These are phyloP conservation scores for Microstegium vimineum DNA, from an alignment of 176 grass and related monocot genomes.

Conservation along the genomic window DNA sequence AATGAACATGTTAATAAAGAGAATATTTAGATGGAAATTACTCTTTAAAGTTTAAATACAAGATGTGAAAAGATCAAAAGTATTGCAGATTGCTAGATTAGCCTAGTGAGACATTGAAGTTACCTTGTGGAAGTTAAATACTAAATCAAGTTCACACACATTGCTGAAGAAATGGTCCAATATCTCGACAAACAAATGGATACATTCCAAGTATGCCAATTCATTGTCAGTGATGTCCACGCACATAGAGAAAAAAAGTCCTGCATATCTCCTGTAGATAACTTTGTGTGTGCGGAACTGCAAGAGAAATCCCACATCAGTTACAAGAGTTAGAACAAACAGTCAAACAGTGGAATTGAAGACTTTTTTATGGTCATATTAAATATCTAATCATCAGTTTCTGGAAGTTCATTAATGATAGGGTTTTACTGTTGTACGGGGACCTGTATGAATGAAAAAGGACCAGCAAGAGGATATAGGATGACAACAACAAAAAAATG, in stretches of 20 bases:
- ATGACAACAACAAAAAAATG: not conserved
- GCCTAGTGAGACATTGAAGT: not conserved
- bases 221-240: constrained; percentile 99
- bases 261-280: constrained; percentile 99
- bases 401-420: not conserved
- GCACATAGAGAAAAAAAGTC: constrained; percentile 96
- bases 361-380: not conserved
- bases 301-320: constrained; percentile 5
- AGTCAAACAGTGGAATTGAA: not conserved
- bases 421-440: not conserved
- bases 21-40: not conserved
- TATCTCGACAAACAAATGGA: constrained; percentile 99
- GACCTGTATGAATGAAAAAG: not conserved
- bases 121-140: constrained; percentile 99
- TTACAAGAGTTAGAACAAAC: not conserved
- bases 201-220: constrained; percentile 94
- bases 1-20: not conserved
- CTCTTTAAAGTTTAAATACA: not conserved
- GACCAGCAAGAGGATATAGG: not conserved
- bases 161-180: constrained; percentile 99
- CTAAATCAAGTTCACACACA: constrained; percentile 95
- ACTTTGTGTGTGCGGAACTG: constrained; percentile 91
- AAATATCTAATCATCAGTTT: not conserved
- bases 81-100: not conserved
- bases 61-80: not conserved